Base-by-base conservation (phyloP, 2,329 filamentous ascomycete species). In the Fusarium verticillioides region DNA sequence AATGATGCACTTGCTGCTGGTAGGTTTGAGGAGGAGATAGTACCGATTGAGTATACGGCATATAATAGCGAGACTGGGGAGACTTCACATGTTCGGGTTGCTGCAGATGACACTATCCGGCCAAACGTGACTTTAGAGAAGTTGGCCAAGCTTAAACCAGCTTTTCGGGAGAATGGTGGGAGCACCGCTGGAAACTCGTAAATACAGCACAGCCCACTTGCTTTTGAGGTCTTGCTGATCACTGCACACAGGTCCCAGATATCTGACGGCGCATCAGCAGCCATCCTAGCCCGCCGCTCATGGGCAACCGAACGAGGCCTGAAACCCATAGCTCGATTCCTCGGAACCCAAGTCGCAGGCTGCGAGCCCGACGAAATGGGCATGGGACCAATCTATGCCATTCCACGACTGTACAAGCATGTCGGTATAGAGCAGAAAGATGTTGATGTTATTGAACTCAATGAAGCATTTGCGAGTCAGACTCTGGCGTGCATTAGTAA, bases 361-460 rank as follows among this genome's bases (percentile, higher is more conserved):
- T 97, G 94, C 79, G 87, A 86, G 60, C 95, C 95, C 0, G 94
- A 97, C 79, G 94, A 97, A 87, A 97, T 98, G 95, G 95, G 95
- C 53, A 87, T 97, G 62, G 95, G 95, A 0, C 95, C 95, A 0
- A 93, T 94, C 1, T 80, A 97, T 37, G 95, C 94, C 0, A 95
- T 97, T 56, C 95, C 95, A 4, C 92, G 91, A 79, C 85, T 97
- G 39, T 86, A 97, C 32, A 81, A 85, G 16, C 87, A 89, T 69
- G 88, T 92, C 3, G 94, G 91, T 1, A 80, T 97, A 16, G 80
- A 83, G 49, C 91, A 85, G 23, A 85, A 86, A 5, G 94, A 97
- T 62, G 89, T 97, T 1, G 88, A 92, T 40, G 85, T 96, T 15
- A 97, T 94, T 94, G 95, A 97, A 84, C 92, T 98, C 81, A 97